phyloP scores from a whole-genome alignment of 2,329 filamentous ascomycete genomes.

The Alternaria metachromatica region DNA sequence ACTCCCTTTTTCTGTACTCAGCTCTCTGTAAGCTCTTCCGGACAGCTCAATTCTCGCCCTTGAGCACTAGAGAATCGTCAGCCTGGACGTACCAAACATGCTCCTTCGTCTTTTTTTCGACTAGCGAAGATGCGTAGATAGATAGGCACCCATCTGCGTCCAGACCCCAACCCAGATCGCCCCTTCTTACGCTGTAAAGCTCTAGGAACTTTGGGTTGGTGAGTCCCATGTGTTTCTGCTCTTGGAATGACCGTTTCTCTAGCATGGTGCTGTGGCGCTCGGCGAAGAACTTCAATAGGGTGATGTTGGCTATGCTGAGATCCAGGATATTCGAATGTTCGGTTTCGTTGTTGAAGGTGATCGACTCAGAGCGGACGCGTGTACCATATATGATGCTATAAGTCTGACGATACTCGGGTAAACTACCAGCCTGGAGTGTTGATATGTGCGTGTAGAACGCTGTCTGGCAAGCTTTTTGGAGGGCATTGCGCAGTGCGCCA shows the following conservation, averaged over 20 bases:
- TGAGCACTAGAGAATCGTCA: neutral
- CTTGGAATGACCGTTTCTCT: neutral
- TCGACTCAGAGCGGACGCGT: neutral
- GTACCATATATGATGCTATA: neutral
- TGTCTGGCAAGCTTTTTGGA: neutral
- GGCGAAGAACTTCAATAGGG: neutral
- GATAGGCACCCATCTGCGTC: neutral
- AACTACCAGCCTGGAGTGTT: neutral
- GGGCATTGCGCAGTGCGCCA: neutral
- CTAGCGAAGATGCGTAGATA: neutral
- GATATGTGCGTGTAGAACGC: neutral
- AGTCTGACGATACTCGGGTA: neutral
- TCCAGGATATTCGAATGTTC: neutral
- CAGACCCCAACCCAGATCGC: neutral
- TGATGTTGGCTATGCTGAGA: neutral
- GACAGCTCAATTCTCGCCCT: neutral
- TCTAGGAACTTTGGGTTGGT: neutral
- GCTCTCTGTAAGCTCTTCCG: neutral
- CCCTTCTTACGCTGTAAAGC: neutral
- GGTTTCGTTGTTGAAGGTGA: neutral
- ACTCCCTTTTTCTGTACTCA: neutral
- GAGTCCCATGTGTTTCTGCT: neutral
- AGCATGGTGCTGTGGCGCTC: too few species aligned
- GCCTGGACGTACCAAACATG: neutral
- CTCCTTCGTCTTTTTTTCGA: neutral